A percentile compares a stretch with the other conserved stretches of the same genome.
Evolutionary conservation across 2,329 filamentous ascomycete species (phyloP).

Genomic region (Leptographium radiaticola): DNA sequence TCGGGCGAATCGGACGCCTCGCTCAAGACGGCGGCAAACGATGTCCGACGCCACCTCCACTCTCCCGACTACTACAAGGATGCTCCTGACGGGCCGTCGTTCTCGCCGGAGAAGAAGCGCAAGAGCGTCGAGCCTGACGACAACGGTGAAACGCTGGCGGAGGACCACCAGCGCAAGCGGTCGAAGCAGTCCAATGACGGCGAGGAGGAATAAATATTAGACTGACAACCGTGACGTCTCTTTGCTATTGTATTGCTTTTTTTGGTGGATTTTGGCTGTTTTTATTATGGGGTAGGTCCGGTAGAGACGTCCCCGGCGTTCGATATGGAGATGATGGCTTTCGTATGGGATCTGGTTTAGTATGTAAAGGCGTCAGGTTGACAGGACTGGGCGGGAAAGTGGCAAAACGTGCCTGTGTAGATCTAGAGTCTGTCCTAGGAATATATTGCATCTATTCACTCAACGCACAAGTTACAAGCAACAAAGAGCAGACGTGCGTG

Average conservation of each 20-base stretch:
- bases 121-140: conserved; percentile 16
- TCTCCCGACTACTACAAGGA: neutral
- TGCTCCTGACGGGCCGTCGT: conserved; percentile 1
- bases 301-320: neutral
- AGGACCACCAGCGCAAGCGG: conserved; percentile 12
- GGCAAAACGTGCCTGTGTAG: neutral
- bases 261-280: neutral
- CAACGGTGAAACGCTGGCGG: conserved; percentile 8
- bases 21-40: conserved; percentile 20
- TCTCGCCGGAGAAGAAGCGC: conserved; percentile 17
- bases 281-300: neutral
- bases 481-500: neutral
- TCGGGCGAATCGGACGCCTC: conserved; percentile 19
- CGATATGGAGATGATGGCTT: neutral
- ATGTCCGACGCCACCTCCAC: conserved; percentile 14
- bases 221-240: neutral
- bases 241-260: neutral
- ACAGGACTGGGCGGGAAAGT: neutral
- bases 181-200: conserved; percentile 13
- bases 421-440: no score
- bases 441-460: neutral
- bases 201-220: conserved; percentile 8
- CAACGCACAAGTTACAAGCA: neutral
- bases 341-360: neutral
- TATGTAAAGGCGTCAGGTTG: neutral